Base-by-base conservation (phyloP, 345 rosid species). In the Gossypium raimondii region DNA sequence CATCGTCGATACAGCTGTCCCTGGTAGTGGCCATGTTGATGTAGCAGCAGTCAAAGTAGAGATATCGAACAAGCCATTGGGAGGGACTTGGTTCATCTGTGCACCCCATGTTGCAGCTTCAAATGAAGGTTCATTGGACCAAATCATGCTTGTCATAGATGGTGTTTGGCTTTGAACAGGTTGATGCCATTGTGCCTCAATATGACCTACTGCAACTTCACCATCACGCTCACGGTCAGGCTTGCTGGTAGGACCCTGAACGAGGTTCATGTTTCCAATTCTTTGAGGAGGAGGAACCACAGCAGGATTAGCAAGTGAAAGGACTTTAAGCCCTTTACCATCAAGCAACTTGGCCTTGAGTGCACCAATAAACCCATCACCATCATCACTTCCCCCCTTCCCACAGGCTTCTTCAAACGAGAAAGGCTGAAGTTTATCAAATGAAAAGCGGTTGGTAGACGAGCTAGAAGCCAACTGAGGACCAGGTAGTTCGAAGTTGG, bases 271-370 rank as follows among this genome's bases (percentile, higher is more conserved):
- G 72, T 41, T 43, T 66, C 76, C 76, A 63, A 29, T 27, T 51
- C 71, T 73, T 4, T 18, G 76, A 59, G 55, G 53, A 77, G n/a
- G 57, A 25, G 73, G 50, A 44, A 29, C 56, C 55, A 13, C 51
- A 22, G 17, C 45, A 1, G 73, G 61, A 5, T 73, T 57, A 57
- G 76, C 64, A 38, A 69, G 48, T 8, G 75, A 50, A 2, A 64
- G 78, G 43, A 73, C 44, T 51, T 51, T 62, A 9, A 76, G 64
- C 43, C 81, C 84, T 75, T 83, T 85, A 5, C 83, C 85, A 25
- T 85, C 85, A 24, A 80, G 82, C 62, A 87, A 67, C 78, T 87
- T 87, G 47, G 88, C 82, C 74, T 80, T 83, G 66, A 85, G 87
- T 2, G 87, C 90, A 4, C 85, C 87, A 14, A 83, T 87, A 76